Percentiles rank a stretch among this genome's conserved stretches.
Conservation (phyloP, 1,284 basidiomycete genomes). For the Rhodotorula sp. region DNA sequence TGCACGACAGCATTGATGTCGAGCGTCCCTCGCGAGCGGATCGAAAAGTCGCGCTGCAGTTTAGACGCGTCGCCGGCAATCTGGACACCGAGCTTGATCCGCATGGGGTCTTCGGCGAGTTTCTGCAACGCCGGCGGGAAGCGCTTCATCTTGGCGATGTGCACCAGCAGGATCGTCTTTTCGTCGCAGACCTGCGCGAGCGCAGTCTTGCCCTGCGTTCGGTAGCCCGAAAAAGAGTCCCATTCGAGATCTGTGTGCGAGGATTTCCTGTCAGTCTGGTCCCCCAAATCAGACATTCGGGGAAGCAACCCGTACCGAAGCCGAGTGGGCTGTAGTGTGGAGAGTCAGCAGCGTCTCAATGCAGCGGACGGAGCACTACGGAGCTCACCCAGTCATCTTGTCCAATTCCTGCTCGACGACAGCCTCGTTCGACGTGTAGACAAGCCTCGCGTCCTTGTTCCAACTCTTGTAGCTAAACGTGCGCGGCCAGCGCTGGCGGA, state of each 20-base stretch:
- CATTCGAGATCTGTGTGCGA: conserved; percentile 28
- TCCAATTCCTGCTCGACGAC: conserved; percentile 15
- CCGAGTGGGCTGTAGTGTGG: conserved; percentile 14
- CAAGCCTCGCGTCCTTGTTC: conserved; percentile 1
- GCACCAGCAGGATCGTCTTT: conserved; percentile 48
- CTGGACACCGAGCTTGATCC: conserved; percentile 50
- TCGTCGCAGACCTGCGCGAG: conserved; percentile 51
- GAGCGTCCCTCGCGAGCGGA: conserved; percentile 42
- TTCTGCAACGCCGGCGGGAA: conserved; percentile 45
- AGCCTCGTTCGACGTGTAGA: conserved; percentile 23
- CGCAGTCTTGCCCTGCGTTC: conserved; percentile 46
- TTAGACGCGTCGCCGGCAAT: conserved; percentile 49
- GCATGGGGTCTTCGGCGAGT: conserved; percentile 45
- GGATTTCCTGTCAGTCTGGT: neutral
- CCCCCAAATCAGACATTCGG: too few relatives aligned
- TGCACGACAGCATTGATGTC: conserved; percentile 49
- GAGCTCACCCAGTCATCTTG: conserved; percentile 27
- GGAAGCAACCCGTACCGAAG: conserved; percentile 8
- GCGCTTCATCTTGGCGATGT: conserved; percentile 45
- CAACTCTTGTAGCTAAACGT: conserved; percentile 21
- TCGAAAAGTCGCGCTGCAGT: conserved; percentile 47
- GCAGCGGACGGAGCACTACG: neutral
- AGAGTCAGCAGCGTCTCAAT: neutral
- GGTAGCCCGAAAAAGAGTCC: conserved; percentile 26
- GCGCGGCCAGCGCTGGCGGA: conserved; percentile 10